Evolutionary conservation across 192 early-diverging fungal genomes (phyloP).

Genomic region (Phycomyces blakesleeanus): DNA sequence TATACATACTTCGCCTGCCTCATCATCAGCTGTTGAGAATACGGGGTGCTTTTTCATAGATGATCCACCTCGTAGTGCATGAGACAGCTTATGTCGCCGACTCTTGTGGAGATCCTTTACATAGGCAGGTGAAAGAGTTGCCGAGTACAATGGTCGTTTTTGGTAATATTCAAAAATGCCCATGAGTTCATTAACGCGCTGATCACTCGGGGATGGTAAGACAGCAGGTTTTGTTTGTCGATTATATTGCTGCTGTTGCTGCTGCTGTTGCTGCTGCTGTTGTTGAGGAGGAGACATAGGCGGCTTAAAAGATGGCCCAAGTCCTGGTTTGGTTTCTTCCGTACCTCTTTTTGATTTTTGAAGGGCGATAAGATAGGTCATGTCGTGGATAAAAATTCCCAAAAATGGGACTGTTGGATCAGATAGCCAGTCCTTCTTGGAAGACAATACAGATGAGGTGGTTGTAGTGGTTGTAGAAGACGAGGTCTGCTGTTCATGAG

Average conservation of each 20-base stretch:
- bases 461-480: background rate
- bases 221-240: constrained; percentile 20
- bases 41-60: constrained; percentile 40
- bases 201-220: constrained; percentile 30
- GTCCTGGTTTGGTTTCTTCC: background rate
- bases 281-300: background rate
- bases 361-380: constrained; percentile 63
- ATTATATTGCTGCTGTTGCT: background rate
- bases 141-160: constrained; percentile 50
- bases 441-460: background rate
- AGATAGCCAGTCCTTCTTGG: background rate
- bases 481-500: background rate
- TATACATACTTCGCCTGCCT: constrained; percentile 29
- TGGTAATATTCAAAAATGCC: constrained; percentile 48
- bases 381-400: constrained; percentile 72
- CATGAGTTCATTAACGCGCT: constrained; percentile 54
- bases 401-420: constrained; percentile 69
- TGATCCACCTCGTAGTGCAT: constrained; percentile 42
- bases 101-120: constrained; percentile 47
- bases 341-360: background rate
- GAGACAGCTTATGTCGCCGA: constrained; percentile 38
- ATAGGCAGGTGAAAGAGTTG: constrained; percentile 34
- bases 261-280: background rate
- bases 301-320: too few relatives aligned
- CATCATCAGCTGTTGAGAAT: constrained; percentile 38